These are phyloP conservation scores for Cercospora sp. DNA, from an alignment of 2,329 filamentous ascomycete genomes.

Conservation along the genomic window DNA sequence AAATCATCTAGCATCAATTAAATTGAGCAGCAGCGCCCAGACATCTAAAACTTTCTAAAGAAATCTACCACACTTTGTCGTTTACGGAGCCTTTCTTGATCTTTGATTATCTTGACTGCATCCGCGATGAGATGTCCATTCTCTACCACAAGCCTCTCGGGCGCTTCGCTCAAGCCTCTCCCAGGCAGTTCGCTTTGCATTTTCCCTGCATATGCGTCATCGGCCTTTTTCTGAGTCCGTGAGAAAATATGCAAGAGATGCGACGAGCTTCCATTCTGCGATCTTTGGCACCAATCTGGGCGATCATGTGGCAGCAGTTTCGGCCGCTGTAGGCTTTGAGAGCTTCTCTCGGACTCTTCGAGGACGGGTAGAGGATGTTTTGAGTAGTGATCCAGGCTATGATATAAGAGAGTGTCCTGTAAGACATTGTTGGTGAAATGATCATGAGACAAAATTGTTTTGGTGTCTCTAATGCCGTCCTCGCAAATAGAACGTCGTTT, in stretches of 20 bases:
- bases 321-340: conserved; percentile 4
- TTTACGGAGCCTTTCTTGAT: conserved; percentile 24
- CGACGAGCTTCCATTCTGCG: conserved; percentile 24
- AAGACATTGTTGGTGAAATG: background rate
- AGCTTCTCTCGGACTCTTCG: background rate
- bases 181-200: background rate
- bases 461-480: background rate
- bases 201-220: background rate
- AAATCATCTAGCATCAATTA: background rate
- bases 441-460: background rate
- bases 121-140: conserved; percentile 28
- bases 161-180: background rate
- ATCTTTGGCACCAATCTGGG: conserved; percentile 31
- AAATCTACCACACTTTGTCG: conserved; percentile 27
- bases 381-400: background rate
- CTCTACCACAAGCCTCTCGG: background rate
- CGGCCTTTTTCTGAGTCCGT: background rate
- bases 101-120: conserved; percentile 32
- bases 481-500: conserved; percentile 16
- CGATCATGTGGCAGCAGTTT: conserved; percentile 21
- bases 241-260: conserved; percentile 16
- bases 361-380: background rate
- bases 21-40: background rate
- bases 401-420: background rate
- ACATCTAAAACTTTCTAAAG: conserved; percentile 24